phyloP scores from a whole-genome alignment of 1,139 yeast genomes.

The Schwanniomyces etchellsii region DNA sequence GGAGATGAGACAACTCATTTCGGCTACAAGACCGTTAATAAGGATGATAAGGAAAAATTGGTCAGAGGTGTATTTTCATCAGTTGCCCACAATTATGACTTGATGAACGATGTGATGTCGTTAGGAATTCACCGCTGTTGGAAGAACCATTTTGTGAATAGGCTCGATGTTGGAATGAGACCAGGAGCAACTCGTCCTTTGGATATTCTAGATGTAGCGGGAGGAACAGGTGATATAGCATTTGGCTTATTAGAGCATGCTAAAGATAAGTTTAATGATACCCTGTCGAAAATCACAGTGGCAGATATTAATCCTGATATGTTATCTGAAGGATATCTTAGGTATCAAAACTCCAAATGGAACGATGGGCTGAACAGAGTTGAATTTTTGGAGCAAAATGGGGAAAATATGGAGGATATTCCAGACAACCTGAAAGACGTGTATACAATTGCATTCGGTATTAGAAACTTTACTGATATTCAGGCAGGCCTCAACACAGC shows the following conservation, averaged over 20 bases:
- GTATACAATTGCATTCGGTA: constrained; percentile 95
- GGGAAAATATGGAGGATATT: constrained; percentile 80
- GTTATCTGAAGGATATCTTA: constrained; percentile 85
- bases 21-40: constrained; percentile 83
- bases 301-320: constrained; percentile 95
- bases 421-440: constrained; percentile 87
- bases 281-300: constrained; percentile 73
- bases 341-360: constrained; percentile 54
- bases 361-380: constrained; percentile 58
- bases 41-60: constrained; percentile 74
- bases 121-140: constrained; percentile 91
- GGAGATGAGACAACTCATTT: constrained; percentile 67
- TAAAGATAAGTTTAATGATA: constrained; percentile 69
- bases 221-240: constrained; percentile 98
- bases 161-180: constrained; percentile 90
- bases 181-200: constrained; percentile 77
- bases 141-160: constrained; percentile 85
- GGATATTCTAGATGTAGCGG: constrained; percentile 92
- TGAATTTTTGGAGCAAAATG: constrained; percentile 82
- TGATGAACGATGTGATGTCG: constrained; percentile 98
- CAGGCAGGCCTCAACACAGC: constrained; percentile 94
- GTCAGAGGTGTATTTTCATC: constrained; percentile 91
- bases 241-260: constrained; percentile 93
- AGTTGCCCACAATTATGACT: constrained; percentile 90
- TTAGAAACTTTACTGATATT: constrained; percentile 90